A percentile compares a stretch with the other conserved stretches of the same genome.
Conservation (phyloP, 768 basidiomycete species). For the Phaffia tasmanica region DNA sequence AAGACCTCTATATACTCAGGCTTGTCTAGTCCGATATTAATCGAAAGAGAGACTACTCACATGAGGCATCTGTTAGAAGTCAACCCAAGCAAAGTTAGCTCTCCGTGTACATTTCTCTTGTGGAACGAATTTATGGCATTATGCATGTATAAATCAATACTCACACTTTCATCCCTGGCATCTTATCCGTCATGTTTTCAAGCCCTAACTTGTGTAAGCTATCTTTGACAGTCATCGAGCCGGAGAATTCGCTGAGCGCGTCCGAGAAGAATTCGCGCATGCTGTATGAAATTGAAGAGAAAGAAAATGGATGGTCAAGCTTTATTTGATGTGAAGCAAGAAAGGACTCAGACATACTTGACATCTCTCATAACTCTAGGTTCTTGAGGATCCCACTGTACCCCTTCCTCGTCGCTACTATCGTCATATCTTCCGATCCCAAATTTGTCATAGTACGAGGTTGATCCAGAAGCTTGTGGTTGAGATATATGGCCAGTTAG, state of each 20-base stretch:
- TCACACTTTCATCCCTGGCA: conserved; percentile 51
- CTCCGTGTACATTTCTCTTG: too few species aligned
- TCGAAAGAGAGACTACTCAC: neutral
- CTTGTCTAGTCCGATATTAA: too few species aligned
- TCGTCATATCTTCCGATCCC: neutral
- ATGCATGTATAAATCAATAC: neutral
- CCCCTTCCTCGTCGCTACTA: neutral
- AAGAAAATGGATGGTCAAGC: neutral
- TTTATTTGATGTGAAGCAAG: neutral
- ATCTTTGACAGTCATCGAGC: conserved; percentile 42
- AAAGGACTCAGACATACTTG: neutral
- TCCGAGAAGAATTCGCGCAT: conserved; percentile 20
- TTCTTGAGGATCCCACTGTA: neutral
- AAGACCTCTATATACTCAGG: too few species aligned
- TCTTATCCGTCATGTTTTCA: conserved; percentile 41
- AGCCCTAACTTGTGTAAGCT: conserved; percentile 50
- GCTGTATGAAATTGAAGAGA: neutral
- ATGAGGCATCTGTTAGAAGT: neutral
- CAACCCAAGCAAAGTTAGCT: neutral
- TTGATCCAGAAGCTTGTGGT: neutral
- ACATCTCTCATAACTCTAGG: neutral
- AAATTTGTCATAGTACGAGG: neutral
- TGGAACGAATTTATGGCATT: too few species aligned
- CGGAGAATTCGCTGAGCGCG: conserved; percentile 12
- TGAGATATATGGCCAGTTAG: neutral